These are phyloP conservation scores for Pythium aphanidermatum DNA, from an alignment of 352 stramenopile species.

Conservation along the genomic window DNA sequence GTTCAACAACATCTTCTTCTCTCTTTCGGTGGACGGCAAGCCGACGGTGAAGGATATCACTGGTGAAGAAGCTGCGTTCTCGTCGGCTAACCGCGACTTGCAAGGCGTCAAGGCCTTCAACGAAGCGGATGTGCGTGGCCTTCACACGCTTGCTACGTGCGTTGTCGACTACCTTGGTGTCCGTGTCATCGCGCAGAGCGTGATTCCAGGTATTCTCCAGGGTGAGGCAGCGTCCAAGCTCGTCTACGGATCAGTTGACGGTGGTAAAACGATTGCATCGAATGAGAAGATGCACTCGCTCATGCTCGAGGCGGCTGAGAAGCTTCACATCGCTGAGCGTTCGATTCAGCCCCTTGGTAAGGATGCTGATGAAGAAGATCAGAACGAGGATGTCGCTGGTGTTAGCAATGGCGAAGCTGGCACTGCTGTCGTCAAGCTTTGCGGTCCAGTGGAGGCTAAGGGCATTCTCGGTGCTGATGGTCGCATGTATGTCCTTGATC, in stretches of 20 bases:
- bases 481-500: constrained; percentile 93
- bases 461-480: constrained; percentile 93
- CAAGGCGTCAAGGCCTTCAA: constrained; percentile 90
- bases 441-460: constrained; percentile 93
- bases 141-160: constrained; percentile 93
- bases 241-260: constrained; percentile 93
- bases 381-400: constrained; percentile 6
- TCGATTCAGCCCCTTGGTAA: constrained; percentile 74
- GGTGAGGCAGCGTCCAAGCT: constrained; percentile 93
- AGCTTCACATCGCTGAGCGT: constrained; percentile 87
- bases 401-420: constrained; percentile 39
- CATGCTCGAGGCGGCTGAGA: constrained; percentile 74
- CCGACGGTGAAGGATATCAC: constrained; percentile 50
- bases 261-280: constrained; percentile 83
- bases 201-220: constrained; percentile 94
- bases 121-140: constrained; percentile 79
- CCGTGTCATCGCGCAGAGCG: constrained; percentile 93
- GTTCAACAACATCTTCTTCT: constrained; percentile 99
- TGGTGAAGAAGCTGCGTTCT: constrained; percentile 79
- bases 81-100: constrained; percentile 84
- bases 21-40: constrained; percentile 84
- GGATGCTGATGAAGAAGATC: constrained; percentile 30
- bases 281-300: constrained; percentile 92
- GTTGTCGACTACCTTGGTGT: constrained; percentile 94
- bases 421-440: constrained; percentile 69